Conservation (phyloP, 345 rosid species). For the Excoecaria cochinchinensis region DNA sequence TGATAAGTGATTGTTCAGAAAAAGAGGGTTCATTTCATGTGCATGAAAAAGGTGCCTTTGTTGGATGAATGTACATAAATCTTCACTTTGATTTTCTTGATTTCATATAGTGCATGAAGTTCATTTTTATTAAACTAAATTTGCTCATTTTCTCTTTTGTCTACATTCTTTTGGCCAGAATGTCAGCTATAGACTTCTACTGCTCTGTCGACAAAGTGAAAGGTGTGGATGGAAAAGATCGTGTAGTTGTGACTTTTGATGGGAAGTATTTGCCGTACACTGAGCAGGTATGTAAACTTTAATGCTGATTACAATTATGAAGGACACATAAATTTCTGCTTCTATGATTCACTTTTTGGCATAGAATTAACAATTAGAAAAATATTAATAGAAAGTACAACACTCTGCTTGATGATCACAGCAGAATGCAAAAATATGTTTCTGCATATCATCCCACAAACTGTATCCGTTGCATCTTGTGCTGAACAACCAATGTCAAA, state of each 20-base stretch:
- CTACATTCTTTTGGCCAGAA: constrained; percentile 38
- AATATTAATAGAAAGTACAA: neutral
- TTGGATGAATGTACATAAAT: neutral
- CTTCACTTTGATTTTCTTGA: neutral
- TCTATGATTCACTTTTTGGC: neutral
- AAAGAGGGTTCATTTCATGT: neutral
- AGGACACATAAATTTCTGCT: neutral
- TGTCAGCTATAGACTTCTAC: constrained; percentile 94
- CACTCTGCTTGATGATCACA: neutral
- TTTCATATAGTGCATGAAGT: neutral
- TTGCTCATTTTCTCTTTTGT: neutral
- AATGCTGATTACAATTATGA: neutral
- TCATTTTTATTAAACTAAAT: neutral
- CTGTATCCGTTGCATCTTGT: neutral
- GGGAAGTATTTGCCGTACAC: constrained; percentile 76
- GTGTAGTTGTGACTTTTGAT: constrained; percentile 75
- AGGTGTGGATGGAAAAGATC: constrained; percentile 84
- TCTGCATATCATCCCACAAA: neutral
- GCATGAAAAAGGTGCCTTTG: neutral
- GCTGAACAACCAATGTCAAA: neutral
- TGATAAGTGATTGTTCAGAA: neutral
- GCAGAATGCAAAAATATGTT: neutral
- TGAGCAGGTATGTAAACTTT: constrained; percentile 66
- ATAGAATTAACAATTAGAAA: neutral
- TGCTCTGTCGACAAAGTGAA: constrained; percentile 89